These are phyloP conservation scores for Chaetomium olivaceum DNA, from an alignment of 2,329 filamentous ascomycete genomes.

Conservation along the genomic window DNA sequence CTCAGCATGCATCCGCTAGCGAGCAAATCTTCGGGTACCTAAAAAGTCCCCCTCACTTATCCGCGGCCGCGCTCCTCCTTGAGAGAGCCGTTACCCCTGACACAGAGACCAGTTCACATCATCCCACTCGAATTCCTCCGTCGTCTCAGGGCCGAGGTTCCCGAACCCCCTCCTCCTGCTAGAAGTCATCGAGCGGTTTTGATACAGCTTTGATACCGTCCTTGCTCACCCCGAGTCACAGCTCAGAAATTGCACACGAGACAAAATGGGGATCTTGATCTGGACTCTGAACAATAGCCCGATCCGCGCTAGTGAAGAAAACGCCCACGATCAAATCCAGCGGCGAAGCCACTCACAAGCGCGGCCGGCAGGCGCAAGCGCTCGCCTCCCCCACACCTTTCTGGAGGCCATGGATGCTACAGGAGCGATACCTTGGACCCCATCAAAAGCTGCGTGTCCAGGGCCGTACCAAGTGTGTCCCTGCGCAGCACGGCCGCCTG, in stretches of 20 bases:
- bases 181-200: not conserved
- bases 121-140: not conserved
- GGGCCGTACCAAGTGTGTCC: slow-evolving; percentile 16
- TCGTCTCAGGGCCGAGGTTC: not conserved
- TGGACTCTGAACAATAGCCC: not conserved
- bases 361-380: slow-evolving; percentile 30
- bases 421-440: slow-evolving; percentile 8
- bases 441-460: not conserved
- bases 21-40: not conserved
- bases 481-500: not conserved
- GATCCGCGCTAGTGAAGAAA: not conserved
- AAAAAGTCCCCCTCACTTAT: not conserved
- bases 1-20: not conserved
- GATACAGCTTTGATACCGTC: not conserved
- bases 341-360: slow-evolving; percentile 23
- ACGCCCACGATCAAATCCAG: not conserved
- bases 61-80: not conserved
- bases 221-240: not conserved
- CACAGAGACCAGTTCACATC: not conserved
- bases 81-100: not conserved
- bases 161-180: not conserved
- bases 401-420: not conserved
- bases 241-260: not conserved
- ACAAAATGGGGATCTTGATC: not conserved
- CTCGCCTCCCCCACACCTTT: slow-evolving; percentile 28